Percentiles rank a stretch among this genome's conserved stretches.
Evolutionary conservation across 2,329 filamentous ascomycete genomes (phyloP).

Genomic region (Diaporthe batatas): DNA sequence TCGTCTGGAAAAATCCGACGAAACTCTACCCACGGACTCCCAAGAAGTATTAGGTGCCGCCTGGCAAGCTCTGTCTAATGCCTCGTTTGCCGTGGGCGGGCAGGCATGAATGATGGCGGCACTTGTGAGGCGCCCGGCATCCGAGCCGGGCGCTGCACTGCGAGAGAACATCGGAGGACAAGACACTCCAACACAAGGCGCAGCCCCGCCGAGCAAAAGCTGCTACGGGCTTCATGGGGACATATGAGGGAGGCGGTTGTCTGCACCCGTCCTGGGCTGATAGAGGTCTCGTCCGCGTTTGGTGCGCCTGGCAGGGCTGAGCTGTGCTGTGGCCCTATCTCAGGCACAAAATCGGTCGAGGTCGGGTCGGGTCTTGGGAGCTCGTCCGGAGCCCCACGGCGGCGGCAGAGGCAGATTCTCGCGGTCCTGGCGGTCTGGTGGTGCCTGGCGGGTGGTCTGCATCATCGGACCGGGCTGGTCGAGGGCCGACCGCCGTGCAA

Average conservation of each 20-base stretch:
- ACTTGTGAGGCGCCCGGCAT: not conserved
- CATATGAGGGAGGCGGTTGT: not conserved
- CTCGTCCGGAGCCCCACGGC: constrained; percentile 6
- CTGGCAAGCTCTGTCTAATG: not conserved
- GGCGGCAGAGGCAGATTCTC: not conserved
- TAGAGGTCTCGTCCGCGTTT: not conserved
- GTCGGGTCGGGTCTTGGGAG: constrained; percentile 6
- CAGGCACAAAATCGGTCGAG: not conserved
- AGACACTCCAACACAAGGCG: not conserved
- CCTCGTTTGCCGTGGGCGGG: not conserved
- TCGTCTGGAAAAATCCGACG: not conserved
- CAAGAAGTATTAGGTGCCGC: not conserved
- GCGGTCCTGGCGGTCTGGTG: not conserved
- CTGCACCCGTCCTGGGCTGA: not conserved
- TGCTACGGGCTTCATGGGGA: too few relatives aligned
- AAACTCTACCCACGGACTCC: not conserved
- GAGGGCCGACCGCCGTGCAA: too few relatives aligned
- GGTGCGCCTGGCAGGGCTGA: constrained; percentile 17
- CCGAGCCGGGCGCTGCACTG: not conserved
- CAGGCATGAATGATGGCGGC: not conserved
- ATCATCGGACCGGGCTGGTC: constrained; percentile 32
- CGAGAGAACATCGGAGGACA: constrained; percentile 12
- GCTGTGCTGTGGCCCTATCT: not conserved
- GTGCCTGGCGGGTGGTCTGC: constrained; percentile 4
- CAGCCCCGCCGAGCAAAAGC: not conserved